phyloP scores from a whole-genome alignment of 192 early-diverging fungal species.

The Rhizophagus clarus region DNA sequence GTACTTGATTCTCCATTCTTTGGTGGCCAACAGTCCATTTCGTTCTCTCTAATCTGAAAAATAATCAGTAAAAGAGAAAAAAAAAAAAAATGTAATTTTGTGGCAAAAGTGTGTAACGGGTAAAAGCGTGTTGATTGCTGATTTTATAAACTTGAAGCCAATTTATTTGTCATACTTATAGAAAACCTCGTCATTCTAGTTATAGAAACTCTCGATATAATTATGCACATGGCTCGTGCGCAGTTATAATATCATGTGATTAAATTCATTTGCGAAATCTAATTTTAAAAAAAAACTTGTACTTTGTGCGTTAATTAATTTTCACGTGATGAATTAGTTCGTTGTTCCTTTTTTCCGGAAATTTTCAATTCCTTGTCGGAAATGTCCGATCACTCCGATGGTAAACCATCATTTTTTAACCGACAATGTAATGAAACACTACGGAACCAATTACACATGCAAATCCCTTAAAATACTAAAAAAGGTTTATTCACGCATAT shows the following conservation, averaged over 20 bases:
- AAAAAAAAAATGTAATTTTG: neutral
- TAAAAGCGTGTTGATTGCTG: neutral
- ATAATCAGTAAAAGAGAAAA: neutral
- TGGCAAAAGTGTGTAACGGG: neutral
- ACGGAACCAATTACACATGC: no score
- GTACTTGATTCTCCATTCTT: conserved; percentile 14
- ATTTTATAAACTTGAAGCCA: neutral
- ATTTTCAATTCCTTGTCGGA: no score
- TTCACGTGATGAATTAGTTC: no score
- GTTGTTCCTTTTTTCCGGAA: no score
- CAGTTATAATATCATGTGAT: neutral
- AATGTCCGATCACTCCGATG: no score
- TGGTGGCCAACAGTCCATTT: conserved; percentile 14
- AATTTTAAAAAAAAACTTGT: no score
- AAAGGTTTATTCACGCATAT: no score
- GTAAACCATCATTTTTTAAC: no score
- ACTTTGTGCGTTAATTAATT: no score
- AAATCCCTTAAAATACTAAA: no score
- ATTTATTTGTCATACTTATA: neutral
- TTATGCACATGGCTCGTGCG: neutral
- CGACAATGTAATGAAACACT: no score
- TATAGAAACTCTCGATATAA: neutral
- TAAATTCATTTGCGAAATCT: neutral
- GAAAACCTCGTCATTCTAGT: no score
- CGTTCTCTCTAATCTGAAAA: neutral